Conservation (phyloP, 2,329 filamentous ascomycete genomes). For the Zasmidium citrigriseum region DNA sequence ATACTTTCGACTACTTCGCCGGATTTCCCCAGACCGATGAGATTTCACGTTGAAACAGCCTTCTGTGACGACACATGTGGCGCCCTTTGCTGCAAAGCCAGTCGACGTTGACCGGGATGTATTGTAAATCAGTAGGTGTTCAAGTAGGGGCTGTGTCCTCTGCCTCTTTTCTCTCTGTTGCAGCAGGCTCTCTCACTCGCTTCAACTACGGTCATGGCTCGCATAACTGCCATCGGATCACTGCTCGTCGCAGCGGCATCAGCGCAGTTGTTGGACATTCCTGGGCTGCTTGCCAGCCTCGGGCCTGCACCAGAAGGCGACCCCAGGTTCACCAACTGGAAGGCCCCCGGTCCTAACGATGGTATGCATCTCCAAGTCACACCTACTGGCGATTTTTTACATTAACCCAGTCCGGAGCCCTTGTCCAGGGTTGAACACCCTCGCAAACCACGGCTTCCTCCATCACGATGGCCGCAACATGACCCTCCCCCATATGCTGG, state of each 20-base stretch:
- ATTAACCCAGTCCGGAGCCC: slow-evolving; percentile 26
- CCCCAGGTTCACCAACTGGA: slow-evolving; percentile 29
- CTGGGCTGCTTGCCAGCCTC: slow-evolving; percentile 23
- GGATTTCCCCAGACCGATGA: background rate
- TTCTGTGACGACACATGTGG: background rate
- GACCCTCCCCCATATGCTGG: slow-evolving; percentile 27
- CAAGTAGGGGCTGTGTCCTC: background rate
- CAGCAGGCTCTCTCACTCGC: background rate
- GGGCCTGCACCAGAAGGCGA: slow-evolving; percentile 27
- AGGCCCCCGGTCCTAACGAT: slow-evolving; percentile 27
- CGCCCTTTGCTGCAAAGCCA: background rate
- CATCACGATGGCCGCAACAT: slow-evolving; percentile 28
- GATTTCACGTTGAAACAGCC: background rate
- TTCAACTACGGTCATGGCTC: background rate
- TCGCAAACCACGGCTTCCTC: slow-evolving; percentile 30
- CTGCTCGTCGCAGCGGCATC: slow-evolving; percentile 8
- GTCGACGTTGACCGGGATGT: background rate
- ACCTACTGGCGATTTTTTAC: background rate
- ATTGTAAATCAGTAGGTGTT: background rate
- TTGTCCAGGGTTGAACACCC: slow-evolving; percentile 30
- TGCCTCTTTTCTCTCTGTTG: background rate
- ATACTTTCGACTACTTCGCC: background rate
- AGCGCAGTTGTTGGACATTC: slow-evolving; percentile 12
- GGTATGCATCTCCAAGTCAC: slow-evolving; percentile 8
- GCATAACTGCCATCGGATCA: background rate